These are phyloP conservation scores for Babesia divergens DNA, from an alignment of 169 alveolate genomes.

Conservation along the genomic window DNA sequence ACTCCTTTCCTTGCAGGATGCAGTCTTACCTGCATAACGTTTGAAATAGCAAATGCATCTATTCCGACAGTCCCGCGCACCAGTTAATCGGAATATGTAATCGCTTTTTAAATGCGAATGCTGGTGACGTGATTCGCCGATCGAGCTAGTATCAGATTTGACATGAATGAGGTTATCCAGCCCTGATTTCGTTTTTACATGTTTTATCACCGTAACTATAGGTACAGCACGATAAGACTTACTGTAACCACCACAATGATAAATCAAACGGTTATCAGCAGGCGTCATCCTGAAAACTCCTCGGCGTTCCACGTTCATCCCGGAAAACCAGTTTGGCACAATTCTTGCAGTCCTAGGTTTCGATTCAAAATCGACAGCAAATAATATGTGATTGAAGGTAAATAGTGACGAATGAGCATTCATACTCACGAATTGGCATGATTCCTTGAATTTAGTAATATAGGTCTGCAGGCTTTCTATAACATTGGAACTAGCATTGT, in stretches of 20 bases:
- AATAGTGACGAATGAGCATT: background rate
- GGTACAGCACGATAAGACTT: constrained; percentile 17
- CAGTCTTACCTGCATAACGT: background rate
- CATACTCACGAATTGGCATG: background rate
- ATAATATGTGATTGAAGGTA: background rate
- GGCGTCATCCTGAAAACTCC: background rate
- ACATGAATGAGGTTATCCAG: constrained; percentile 20
- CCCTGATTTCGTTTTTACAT: background rate
- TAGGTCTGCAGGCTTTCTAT: background rate
- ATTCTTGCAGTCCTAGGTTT: background rate
- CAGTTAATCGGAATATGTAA: background rate
- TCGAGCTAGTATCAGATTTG: background rate
- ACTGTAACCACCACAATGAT: constrained; percentile 2
- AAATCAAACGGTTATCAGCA: background rate
- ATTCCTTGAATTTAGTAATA: background rate
- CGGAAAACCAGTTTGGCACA: background rate
- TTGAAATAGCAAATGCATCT: background rate
- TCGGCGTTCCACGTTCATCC: background rate
- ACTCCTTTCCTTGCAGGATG: background rate
- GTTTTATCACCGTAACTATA: background rate
- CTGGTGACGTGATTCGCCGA: background rate
- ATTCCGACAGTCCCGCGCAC: background rate
- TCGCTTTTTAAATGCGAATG: background rate
- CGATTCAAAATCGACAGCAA: background rate
- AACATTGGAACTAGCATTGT: background rate